phyloP scores from a whole-genome alignment of 768 basidiomycete species.

The Cystobasidium tubakii region DNA sequence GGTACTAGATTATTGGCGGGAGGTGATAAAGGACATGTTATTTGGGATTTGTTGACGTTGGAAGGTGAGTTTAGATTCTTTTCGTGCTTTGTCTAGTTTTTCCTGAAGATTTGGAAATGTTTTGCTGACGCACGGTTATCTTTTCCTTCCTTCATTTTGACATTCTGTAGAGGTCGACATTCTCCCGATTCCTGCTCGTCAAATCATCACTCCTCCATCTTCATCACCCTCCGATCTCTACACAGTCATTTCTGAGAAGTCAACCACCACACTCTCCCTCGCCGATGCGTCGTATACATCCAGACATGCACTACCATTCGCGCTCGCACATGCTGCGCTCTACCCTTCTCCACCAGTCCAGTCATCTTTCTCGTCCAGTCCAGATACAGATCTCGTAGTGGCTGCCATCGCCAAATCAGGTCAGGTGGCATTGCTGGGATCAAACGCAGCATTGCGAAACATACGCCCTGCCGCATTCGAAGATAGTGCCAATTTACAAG shows the following conservation, averaged over 20 bases:
- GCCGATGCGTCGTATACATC: not conserved
- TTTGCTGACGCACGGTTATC: not conserved
- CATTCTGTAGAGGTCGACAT: not conserved
- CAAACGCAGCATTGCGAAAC: not conserved
- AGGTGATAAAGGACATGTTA: slow-evolving; percentile 37
- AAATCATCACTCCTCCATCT: slow-evolving; percentile 57
- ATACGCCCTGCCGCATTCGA: not conserved
- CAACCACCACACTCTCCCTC: not conserved
- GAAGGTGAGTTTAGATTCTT: slow-evolving; percentile 58
- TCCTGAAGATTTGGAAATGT: not conserved
- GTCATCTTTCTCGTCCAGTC: not conserved
- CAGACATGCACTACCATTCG: not conserved
- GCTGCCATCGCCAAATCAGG: slow-evolving; percentile 3
- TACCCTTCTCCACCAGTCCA: not conserved
- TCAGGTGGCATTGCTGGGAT: not conserved
- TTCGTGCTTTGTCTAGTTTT: too few relatives aligned
- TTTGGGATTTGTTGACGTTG: slow-evolving; percentile 57
- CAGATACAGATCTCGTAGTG: not conserved
- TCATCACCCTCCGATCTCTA: slow-evolving; percentile 53
- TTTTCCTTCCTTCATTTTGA: not conserved
- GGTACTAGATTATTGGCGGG: slow-evolving; percentile 33
- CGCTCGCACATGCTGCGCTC: not conserved
- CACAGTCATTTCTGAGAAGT: not conserved
- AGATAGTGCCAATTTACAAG: slow-evolving; percentile 4
- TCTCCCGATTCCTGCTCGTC: not conserved